Base-by-base conservation (phyloP, 768 basidiomycete genomes). In the Naganishia vishniacii region DNA sequence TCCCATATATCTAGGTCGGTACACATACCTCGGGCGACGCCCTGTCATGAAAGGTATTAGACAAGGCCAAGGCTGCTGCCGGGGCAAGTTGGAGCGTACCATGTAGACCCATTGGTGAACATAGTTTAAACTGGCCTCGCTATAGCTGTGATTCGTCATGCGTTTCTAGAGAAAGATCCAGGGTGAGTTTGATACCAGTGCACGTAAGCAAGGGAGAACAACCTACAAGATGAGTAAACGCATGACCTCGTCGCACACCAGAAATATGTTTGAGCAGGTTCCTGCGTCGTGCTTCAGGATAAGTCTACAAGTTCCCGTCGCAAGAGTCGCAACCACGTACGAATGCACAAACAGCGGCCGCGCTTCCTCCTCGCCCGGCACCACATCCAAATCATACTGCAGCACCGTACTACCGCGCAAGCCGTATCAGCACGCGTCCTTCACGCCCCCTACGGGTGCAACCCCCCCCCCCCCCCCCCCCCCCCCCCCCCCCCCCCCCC, bases 181-280 rank as follows among this genome's bases (percentile, higher is more conserved):
- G 47, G 9, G 48, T 45, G 42, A 28, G 7, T 9, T 18, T 41
- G 3, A 31, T 26, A 3, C 3, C 26, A 42, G 13, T 32, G n/a
- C n/a, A n/a, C 51, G 34, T 25, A 45, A 32, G 8, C 46, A 31
- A 20, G 40, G 6, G 53, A 9, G 47, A 18, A 20, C 13, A 1
- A 65, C 73, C 61, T 34, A 74, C 73, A n/a, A 75, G 63, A 47
- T 73, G 71, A 20, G 71, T 72, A 62, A 75, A 75, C 7, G 69
- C 59, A 23, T 62, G 58, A 32, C 56, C 49, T 20, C 70, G 40
- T n/a, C 68, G 67, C 40, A 62, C 47, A n/a, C 59, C 67, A 16
- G 67, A 65, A 29, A 74, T 68, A 60, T 79, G 77, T 65, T 80
- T 80, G 40, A 80, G 72, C 44, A 79, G 69, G 62, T 80, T 80